Base-by-base conservation (phyloP, 2,329 filamentous ascomycete genomes). In the Knoxdaviesia capensis region DNA sequence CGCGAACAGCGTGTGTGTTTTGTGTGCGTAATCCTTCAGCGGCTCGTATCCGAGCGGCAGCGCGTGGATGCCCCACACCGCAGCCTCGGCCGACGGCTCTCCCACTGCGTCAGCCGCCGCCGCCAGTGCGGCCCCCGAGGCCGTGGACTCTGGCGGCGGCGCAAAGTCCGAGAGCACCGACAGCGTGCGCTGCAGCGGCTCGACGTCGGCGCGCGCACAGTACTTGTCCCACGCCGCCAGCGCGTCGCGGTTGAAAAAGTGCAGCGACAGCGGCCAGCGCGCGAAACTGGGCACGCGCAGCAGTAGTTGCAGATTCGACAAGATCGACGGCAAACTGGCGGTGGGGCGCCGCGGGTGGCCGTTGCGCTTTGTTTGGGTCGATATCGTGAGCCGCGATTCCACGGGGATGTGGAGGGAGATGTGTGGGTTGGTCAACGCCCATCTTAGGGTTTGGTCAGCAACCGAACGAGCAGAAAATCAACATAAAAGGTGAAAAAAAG, bases 351-450 rank as follows among this genome's bases (percentile, higher is more conserved):
- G 69, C 4, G 72, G 69, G 10, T 64, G 68, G 7, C 69, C 67
- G 33, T 64, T 69, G 41, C 59, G 59, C 54, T 72, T 77, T 41
- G 54, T 62, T 42, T 59, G 56, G 0, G 61, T 71, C 51, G 70
- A 57, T 39, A 66, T 53, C 1, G 68, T 63, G 34, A 82, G 63
- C n/a, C 77, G 67, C 36, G 74, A 67, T 32, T 69, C 65, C 8
- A 68, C 59, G 8, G 80, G 69, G 44, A 94, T 85, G 54, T 93
- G 86, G 33, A 80, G 64, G 5, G 87, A 87, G 33, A 79, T 57
- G 54, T 90, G 80, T 2, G 86, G 74, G 54, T 96, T 86, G 49
- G 83, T 83, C 67, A 92, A 80, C 35, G 88, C 87, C 88, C 88
- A 94, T 66, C 83, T 88, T 35, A 6, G 40, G 30, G 28, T 20